Evolutionary conservation across 257 asterid genomes (phyloP), one percentile per base, ranked within the genome.

Genomic region (Solanum pinnatisectum): DNA sequence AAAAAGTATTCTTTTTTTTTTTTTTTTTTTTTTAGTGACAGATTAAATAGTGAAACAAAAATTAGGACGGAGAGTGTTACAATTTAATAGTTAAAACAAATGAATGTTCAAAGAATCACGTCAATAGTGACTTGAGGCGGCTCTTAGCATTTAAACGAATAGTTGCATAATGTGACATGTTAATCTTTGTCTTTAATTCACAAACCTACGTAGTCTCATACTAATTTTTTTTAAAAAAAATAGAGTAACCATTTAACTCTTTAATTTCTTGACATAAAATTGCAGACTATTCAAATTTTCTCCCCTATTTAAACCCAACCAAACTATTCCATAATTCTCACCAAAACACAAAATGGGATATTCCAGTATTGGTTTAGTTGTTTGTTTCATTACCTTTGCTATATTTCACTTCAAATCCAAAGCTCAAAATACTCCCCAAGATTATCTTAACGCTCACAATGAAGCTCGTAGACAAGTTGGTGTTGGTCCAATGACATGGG

Each of bases 401-500:
- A 22, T 76, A 76, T 83, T 49, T 35, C 86, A 63, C 30, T 18
- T 88, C 15, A 10, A 1, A 33, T 88, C 90, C 8, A 36, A 73
- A 35, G 93, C 86, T 12, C 94, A 92, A 88, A 89, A 89, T 68
- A 40, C 91, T 8, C 92, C 60, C 3, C 91, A 88, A 72, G 94
- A 93, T 87, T 91, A 44, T 87, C 86, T 94, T 1, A 8, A 72
- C 12, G 87, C 90, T 18, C 98, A 93, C 87, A 94, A 94, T 65
- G 83, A 63, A 1, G 95, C 93, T 8, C 94, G 93, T 0, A 87
- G 87, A 2, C 84, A 36, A 8, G 94, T 92, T 14, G 87, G 93
- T 4, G 93, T 90, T 1, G 91, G 91, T 0, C 90, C 91, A 14
- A 87, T 91, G 87, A 77, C 44, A 1, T 94, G 96, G 97, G 93